Evolutionary conservation across 352 stramenopile genomes (phyloP).

Genomic region (Pythium phragmitis): DNA sequence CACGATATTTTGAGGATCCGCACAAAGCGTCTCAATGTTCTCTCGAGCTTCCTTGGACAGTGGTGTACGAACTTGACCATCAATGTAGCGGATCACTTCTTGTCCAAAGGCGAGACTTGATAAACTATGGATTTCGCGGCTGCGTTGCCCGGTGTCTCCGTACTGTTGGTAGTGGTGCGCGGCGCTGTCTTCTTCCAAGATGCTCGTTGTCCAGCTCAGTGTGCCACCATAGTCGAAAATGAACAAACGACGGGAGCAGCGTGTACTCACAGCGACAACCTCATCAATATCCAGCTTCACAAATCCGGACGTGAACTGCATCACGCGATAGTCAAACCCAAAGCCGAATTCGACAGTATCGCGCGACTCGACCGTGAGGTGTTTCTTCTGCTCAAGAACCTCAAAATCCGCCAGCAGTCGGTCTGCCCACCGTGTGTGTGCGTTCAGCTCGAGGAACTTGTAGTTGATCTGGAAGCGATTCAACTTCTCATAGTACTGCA

Average conservation of each 20-base stretch:
- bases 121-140: not conserved
- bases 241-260: slow-evolving; percentile 80
- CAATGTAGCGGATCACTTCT: slow-evolving; percentile 51
- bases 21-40: slow-evolving; percentile 55
- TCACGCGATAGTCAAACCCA: slow-evolving; percentile 94
- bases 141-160: not conserved
- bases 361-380: slow-evolving; percentile 27
- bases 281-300: slow-evolving; percentile 88
- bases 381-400: slow-evolving; percentile 48
- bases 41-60: slow-evolving; percentile 52
- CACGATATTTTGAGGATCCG: slow-evolving; percentile 63
- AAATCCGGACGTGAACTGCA: slow-evolving; percentile 95
- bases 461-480: slow-evolving; percentile 77
- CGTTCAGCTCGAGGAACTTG: slow-evolving; percentile 80
- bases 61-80: slow-evolving; percentile 69
- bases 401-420: slow-evolving; percentile 95
- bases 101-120: slow-evolving; percentile 21
- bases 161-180: slow-evolving; percentile 31
- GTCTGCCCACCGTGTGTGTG: slow-evolving; percentile 92
- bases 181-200: slow-evolving; percentile 58
- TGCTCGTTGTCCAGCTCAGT: slow-evolving; percentile 74
- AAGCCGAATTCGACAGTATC: slow-evolving; percentile 92
- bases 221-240: slow-evolving; percentile 98
- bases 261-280: slow-evolving; percentile 80
- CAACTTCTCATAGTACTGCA: slow-evolving; percentile 78